Percentiles rank a stretch among this genome's conserved stretches.
phyloP scores from a whole-genome alignment of 2,329 filamentous ascomycete species.

The Fusarium proliferatum region DNA sequence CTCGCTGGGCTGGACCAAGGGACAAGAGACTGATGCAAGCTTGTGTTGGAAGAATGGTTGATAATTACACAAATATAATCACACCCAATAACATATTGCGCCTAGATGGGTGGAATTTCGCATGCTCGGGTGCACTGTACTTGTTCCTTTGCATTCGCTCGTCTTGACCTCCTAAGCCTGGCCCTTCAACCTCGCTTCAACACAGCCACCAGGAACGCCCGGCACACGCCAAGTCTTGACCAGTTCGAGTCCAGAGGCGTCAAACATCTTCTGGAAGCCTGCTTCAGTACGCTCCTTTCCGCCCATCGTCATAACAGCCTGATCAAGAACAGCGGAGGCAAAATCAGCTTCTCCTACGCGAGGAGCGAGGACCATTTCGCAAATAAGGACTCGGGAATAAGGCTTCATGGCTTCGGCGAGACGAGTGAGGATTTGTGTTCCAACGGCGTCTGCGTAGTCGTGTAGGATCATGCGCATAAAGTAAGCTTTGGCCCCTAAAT shows the following conservation, averaged over 20 bases:
- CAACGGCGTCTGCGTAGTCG: slow-evolving; percentile 46
- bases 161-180: not conserved
- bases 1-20: not conserved
- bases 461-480: slow-evolving; percentile 52
- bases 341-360: slow-evolving; percentile 47
- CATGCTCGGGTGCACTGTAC: not conserved
- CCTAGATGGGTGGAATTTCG: no score
- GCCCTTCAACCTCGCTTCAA: slow-evolving; percentile 39
- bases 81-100: no score
- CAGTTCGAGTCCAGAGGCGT: slow-evolving; percentile 46
- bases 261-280: slow-evolving; percentile 46
- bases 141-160: not conserved
- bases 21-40: not conserved
- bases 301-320: slow-evolving; percentile 50
- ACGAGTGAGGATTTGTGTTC: slow-evolving; percentile 44
- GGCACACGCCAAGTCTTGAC: slow-evolving; percentile 42
- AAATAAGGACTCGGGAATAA: slow-evolving; percentile 47
- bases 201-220: slow-evolving; percentile 42
- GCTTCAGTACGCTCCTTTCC: slow-evolving; percentile 49
- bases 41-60: not conserved
- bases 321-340: slow-evolving; percentile 46
- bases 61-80: not conserved
- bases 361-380: slow-evolving; percentile 48
- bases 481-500: slow-evolving; percentile 49
- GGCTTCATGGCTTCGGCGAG: slow-evolving; percentile 46